These are phyloP conservation scores for Chrysochromulina parva DNA, from an alignment of 78 protist species.

Conservation along the genomic window DNA sequence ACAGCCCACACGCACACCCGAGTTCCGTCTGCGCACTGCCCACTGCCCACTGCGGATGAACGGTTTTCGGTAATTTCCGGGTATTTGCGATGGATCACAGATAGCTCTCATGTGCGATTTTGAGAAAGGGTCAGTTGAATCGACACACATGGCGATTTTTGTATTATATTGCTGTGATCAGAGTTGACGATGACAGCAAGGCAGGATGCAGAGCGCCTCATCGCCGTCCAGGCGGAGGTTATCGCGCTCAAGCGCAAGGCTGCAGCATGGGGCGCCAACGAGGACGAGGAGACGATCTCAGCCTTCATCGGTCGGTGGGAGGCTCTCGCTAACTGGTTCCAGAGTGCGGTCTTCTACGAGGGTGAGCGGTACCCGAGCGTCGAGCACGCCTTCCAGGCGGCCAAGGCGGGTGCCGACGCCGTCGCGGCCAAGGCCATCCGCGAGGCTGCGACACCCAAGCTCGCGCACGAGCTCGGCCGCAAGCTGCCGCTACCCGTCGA, in stretches of 20 bases:
- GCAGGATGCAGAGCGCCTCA: neutral
- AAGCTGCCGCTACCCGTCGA: neutral
- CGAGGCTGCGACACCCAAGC: neutral
- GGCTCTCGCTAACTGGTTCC: conserved; percentile 13
- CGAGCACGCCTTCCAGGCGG: conserved; percentile 20
- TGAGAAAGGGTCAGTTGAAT: too few species aligned
- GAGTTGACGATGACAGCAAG: too few species aligned
- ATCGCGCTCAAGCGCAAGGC: conserved; percentile 1
- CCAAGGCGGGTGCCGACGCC: neutral
- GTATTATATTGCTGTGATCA: too few species aligned
- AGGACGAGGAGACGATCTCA: neutral
- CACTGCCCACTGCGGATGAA: too few species aligned
- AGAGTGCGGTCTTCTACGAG: neutral
- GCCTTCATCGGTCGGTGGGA: neutral
- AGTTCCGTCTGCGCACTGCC: too few species aligned
- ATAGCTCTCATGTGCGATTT: too few species aligned
- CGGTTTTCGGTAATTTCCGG: too few species aligned
- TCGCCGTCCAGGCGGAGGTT: neutral
- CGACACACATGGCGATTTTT: too few species aligned
- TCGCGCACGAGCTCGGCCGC: neutral
- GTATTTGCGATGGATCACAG: too few species aligned
- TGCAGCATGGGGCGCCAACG: neutral
- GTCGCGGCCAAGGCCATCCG: neutral
- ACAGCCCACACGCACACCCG: too few species aligned
- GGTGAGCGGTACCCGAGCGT: neutral